These are phyloP conservation scores for Pichia sp. DNA, from an alignment of 1,139 yeast species.

Conservation along the genomic window DNA sequence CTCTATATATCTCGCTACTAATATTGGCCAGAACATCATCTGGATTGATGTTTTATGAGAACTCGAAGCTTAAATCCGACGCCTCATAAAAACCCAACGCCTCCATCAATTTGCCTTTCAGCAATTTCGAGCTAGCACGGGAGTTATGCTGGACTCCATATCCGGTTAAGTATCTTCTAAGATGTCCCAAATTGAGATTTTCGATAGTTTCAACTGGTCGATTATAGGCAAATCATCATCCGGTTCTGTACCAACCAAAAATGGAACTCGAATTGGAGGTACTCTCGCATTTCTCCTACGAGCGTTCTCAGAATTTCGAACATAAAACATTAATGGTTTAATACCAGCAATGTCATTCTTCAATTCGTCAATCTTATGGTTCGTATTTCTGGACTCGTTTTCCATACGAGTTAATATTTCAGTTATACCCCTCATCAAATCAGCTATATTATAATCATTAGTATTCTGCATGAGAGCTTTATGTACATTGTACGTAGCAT, in stretches of 20 bases:
- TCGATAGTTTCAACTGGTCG: neutral
- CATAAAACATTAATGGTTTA: neutral
- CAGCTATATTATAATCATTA: no score
- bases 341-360: neutral
- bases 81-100: neutral
- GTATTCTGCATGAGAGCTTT: no score
- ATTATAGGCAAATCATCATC: neutral
- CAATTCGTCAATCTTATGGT: neutral
- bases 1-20: no score
- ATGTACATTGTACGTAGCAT: no score
- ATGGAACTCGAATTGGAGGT: neutral
- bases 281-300: neutral
- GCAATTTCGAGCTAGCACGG: neutral
- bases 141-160: neutral
- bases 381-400: neutral
- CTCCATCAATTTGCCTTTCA: neutral
- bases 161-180: neutral
- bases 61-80: neutral
- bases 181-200: neutral
- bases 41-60: neutral
- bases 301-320: neutral
- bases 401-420: neutral
- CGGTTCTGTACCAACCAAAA: neutral
- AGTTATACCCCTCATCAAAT: no score
- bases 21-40: no score